These are phyloP conservation scores for Thelephora ganbajun DNA, from an alignment of 768 basidiomycete genomes.

Conservation along the genomic window DNA sequence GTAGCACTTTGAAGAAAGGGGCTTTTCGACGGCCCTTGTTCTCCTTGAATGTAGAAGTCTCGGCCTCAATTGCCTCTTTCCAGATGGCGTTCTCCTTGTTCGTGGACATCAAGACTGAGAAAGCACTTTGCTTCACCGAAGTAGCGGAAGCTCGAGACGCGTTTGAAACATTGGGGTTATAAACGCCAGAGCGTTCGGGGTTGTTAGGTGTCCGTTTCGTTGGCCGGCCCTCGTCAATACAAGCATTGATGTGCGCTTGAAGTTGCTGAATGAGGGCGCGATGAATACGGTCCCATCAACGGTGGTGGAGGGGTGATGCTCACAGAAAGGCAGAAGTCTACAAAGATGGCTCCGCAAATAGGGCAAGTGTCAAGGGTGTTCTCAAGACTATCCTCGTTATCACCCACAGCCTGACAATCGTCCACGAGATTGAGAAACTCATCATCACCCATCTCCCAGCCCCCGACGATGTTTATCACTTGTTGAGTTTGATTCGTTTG, in stretches of 20 bases:
- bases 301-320: constrained; percentile 5
- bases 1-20: constrained; percentile 91
- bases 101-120: constrained; percentile 84
- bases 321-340: constrained; percentile 15
- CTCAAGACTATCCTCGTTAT: constrained; percentile 2
- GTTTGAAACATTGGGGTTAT: constrained; percentile 4
- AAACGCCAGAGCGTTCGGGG: constrained; percentile 2
- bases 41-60: constrained; percentile 33
- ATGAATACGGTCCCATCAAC: neutral
- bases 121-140: constrained; percentile 22
- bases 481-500: neutral
- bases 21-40: constrained; percentile 53
- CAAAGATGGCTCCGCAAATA: constrained; percentile 17
- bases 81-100: constrained; percentile 70
- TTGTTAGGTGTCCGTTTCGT: constrained; percentile 4
- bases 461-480: constrained; percentile 21
- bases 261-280: constrained; percentile 24
- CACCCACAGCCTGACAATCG: constrained; percentile 13
- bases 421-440: constrained; percentile 27
- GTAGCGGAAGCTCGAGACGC: constrained; percentile 7
- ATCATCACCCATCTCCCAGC: constrained; percentile 68
- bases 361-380: constrained; percentile 14
- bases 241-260: constrained; percentile 41
- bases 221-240: constrained; percentile 26
- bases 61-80: constrained; percentile 58